Evolutionary conservation across 129 eudicot species (phyloP), one percentile per base, ranked within the genome.

Genomic region (Artemisia tridentata): DNA sequence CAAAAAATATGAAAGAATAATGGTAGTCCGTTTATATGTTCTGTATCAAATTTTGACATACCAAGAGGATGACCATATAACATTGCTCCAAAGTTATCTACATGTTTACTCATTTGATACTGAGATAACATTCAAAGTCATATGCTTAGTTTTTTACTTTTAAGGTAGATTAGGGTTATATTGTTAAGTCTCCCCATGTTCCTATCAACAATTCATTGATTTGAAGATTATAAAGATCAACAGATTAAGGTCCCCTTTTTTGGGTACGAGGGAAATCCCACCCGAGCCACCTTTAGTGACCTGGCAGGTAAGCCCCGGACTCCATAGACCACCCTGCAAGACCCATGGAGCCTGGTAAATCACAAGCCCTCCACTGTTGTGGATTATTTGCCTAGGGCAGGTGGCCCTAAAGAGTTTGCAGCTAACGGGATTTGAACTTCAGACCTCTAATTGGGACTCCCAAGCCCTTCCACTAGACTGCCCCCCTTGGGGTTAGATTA

Each of bases 141-240:
- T 49, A 18, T 50, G 69, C 29, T 50, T 12, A 12, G 19, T 49
- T 38, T 21, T 57, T 16, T 64, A 63, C 70, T 13, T 62, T 3
- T 63, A 49, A 31, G 50, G 68, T 62, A 31, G 52, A 63, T 49
- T 72, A 61, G 45, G 60, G 51, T 27, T 11, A 29, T 47, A 61
- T 27, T 46, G 16, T 23, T 54, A 3, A 7, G 13, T 34, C 19
- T 69, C 53, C 31, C 63, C 52, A 20, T 53, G 55, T n/a, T n/a
- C 52, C 52, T 19, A 55, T 55, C 58, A 25, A 46, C 27, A 46
- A 58, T 72, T 29, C 69, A 72, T 16, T 48, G 31, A 61, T 72
- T 16, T 59, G 15, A 25, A 17, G 11, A 61, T 17, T 62, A 72
- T 29, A 31, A 59, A 13, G 13, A 34, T 55, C 8, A 56, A 27